Evolutionary conservation across 2,329 filamentous ascomycete genomes (phyloP).

Genomic region (Knufia petricola): DNA sequence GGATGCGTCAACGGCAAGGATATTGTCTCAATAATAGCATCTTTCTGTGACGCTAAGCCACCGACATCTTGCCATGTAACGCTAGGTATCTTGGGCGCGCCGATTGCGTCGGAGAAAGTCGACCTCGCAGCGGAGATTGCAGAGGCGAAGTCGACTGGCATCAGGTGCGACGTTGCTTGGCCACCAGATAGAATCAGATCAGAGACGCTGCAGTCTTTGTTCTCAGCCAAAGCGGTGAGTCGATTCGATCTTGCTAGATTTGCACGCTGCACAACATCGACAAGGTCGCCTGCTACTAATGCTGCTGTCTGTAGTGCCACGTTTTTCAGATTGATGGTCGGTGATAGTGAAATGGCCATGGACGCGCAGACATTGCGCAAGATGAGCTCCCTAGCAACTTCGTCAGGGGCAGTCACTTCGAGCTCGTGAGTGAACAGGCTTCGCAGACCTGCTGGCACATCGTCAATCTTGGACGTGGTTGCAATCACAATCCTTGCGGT

Average conservation of each 20-base stretch:
- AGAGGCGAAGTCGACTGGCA: constrained; percentile 74
- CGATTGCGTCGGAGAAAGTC: constrained; percentile 96
- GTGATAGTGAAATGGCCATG: constrained; percentile 64
- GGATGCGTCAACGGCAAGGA: constrained; percentile 84
- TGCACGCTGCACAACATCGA: constrained; percentile 88
- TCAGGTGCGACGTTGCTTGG: constrained; percentile 65
- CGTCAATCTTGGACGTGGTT: constrained; percentile 90
- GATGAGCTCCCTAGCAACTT: constrained; percentile 82
- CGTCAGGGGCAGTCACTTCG: constrained; percentile 85
- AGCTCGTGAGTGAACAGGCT: constrained; percentile 92
- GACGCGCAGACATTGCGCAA: constrained; percentile 68
- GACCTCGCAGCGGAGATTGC: constrained; percentile 92
- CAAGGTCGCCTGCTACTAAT: constrained; percentile 83
- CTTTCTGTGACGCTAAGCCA: constrained; percentile 86
- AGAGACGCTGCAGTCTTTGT: constrained; percentile 22
- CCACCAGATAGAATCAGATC: constrained; percentile 88
- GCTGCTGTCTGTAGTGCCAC: constrained; percentile 94
- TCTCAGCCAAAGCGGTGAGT: constrained; percentile 58
- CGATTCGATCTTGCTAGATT: constrained; percentile 66
- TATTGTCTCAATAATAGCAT: constrained; percentile 94
- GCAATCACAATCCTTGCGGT: constrained; percentile 76
- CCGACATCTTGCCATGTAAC: constrained; percentile 95
- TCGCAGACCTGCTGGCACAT: constrained; percentile 80
- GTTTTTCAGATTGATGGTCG: constrained; percentile 71
- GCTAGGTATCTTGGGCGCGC: constrained; percentile 94